Evolutionary conservation across 2,329 filamentous ascomycete species (phyloP).

Genomic region (Claviceps humidiphila): DNA sequence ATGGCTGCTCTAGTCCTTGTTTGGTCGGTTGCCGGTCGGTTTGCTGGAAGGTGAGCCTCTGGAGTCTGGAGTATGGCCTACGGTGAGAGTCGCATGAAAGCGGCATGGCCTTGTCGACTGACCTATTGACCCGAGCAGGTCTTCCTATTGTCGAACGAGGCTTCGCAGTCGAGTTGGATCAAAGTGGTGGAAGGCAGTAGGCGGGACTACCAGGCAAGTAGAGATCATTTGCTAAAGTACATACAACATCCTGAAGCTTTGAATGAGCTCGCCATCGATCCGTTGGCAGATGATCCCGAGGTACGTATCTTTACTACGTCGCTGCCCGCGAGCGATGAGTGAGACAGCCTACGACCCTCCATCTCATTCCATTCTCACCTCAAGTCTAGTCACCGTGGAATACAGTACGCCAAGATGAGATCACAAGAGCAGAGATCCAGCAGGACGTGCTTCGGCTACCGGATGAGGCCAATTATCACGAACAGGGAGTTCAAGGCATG

Average conservation of each 20-base stretch:
- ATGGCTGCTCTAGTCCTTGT: conserved; percentile 49
- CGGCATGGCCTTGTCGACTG: conserved; percentile 4
- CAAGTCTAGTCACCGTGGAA: conserved; percentile 69
- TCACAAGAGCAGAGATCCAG: conserved; percentile 72
- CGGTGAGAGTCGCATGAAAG: neutral
- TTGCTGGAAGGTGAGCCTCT: conserved; percentile 65
- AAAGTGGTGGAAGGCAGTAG: conserved; percentile 54
- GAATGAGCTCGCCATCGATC: conserved; percentile 57
- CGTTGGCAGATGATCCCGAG: conserved; percentile 65
- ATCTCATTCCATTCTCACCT: neutral
- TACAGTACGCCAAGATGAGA: conserved; percentile 71
- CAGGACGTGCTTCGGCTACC: conserved; percentile 93
- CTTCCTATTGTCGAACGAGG: conserved; percentile 65
- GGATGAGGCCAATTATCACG: conserved; percentile 80
- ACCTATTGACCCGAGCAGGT: conserved; percentile 33
- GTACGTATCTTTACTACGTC: conserved; percentile 23
- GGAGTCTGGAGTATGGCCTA: neutral
- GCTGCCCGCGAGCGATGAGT: neutral
- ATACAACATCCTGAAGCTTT: conserved; percentile 77
- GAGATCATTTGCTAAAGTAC: conserved; percentile 64
- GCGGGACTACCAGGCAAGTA: conserved; percentile 57
- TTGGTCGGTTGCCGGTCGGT: conserved; percentile 66
- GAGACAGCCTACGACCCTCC: neutral
- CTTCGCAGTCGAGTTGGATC: conserved; percentile 54
- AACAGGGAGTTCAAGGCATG: conserved; percentile 62